Percentiles rank a stretch among this genome's conserved stretches.
phyloP scores from a whole-genome alignment of 1,284 basidiomycete species.

The Leucoagaricus sp. region DNA sequence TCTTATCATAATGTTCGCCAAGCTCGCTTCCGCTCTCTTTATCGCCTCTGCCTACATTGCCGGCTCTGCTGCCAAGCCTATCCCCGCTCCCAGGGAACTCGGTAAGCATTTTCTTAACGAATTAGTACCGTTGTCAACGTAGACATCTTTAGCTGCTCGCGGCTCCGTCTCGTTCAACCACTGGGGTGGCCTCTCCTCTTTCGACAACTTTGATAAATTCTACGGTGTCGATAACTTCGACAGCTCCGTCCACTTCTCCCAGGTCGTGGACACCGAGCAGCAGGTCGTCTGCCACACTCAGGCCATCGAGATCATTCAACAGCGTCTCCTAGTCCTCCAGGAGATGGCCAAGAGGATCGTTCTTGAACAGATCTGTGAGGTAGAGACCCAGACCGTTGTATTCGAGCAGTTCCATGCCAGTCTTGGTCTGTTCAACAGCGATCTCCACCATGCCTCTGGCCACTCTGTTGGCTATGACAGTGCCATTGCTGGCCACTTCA shows the following conservation, averaged over 20 bases:
- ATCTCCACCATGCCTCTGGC: slow-evolving; percentile 31
- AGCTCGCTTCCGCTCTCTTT: slow-evolving; percentile 19
- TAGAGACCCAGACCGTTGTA: slow-evolving; percentile 36
- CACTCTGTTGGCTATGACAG: slow-evolving; percentile 32
- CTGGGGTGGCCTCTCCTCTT: slow-evolving; percentile 37
- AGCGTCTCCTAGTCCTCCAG: slow-evolving; percentile 37
- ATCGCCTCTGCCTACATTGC: slow-evolving; percentile 19
- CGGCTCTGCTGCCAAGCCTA: slow-evolving; percentile 17
- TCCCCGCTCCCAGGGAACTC: slow-evolving; percentile 5
- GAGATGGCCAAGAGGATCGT: slow-evolving; percentile 42
- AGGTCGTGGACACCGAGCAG: slow-evolving; percentile 28
- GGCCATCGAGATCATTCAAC: slow-evolving; percentile 35
- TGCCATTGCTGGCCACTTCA: slow-evolving; percentile 27
- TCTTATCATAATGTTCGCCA: slow-evolving; percentile 21
- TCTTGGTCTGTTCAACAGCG: slow-evolving; percentile 31
- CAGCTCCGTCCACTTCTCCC: slow-evolving; percentile 25
- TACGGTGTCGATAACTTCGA: slow-evolving; percentile 41
- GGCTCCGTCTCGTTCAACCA: slow-evolving; percentile 28
- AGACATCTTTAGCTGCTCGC: neutral
- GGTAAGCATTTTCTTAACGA: neutral
- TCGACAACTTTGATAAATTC: slow-evolving; percentile 42
- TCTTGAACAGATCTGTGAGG: slow-evolving; percentile 34
- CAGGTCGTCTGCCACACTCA: slow-evolving; percentile 35
- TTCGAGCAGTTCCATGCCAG: slow-evolving; percentile 33
- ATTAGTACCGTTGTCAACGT: neutral